Conservation (phyloP, 768 basidiomycete species). For the Suillus subaureus region DNA sequence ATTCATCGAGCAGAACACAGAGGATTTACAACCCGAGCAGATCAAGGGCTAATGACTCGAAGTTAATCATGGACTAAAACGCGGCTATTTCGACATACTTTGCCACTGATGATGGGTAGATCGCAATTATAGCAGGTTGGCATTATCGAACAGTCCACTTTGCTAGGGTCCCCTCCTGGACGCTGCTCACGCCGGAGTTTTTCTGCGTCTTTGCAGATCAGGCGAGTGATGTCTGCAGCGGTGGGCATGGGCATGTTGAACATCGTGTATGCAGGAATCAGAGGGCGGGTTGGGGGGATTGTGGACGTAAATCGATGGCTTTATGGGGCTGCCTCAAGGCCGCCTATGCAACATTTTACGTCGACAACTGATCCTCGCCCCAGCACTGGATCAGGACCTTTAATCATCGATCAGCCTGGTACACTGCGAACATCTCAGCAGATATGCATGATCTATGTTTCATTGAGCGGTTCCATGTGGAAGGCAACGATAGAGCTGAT, state of each 20-base stretch:
- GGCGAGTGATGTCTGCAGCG: conserved; percentile 24
- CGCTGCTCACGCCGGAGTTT: conserved; percentile 28
- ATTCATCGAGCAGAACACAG: conserved; percentile 34
- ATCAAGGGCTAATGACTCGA: conserved; percentile 22
- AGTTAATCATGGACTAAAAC: background rate
- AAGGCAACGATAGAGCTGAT: background rate
- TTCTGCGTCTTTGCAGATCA: conserved; percentile 30
- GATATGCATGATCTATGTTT: background rate
- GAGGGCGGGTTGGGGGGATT: background rate
- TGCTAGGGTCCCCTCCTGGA: conserved; percentile 30
- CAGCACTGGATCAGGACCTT: background rate
- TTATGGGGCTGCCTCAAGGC: background rate
- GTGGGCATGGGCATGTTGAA: conserved; percentile 25
- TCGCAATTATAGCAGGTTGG: conserved; percentile 27
- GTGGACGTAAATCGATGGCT: background rate
- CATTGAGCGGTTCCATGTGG: background rate
- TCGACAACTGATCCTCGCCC: background rate
- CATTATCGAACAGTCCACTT: conserved; percentile 28
- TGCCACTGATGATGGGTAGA: conserved; percentile 16
- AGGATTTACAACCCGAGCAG: conserved; percentile 31
- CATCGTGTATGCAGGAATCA: conserved; percentile 13
- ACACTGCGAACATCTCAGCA: background rate
- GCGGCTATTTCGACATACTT: conserved; percentile 17
- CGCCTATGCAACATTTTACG: background rate
- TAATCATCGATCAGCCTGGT: background rate